These are phyloP conservation scores for Petrea volubilis DNA, from an alignment of 257 asterid genomes.

Conservation along the genomic window DNA sequence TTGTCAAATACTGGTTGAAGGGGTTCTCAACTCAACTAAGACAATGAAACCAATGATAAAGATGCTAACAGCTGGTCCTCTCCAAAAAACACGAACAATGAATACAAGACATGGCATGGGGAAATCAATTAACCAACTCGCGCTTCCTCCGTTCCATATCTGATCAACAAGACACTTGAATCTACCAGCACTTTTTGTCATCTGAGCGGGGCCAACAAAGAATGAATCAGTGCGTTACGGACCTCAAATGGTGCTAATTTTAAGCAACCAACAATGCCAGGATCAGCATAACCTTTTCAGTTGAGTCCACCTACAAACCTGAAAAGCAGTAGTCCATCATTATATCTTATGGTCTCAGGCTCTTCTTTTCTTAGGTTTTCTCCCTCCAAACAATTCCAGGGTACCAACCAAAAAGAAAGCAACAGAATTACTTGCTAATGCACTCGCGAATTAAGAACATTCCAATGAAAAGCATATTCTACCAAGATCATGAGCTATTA, in stretches of 20 bases:
- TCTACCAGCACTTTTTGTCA: slow-evolving; percentile 19
- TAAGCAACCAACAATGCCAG: slow-evolving; percentile 25
- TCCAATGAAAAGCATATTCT: neutral
- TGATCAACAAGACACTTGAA: slow-evolving; percentile 2
- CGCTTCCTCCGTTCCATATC: neutral
- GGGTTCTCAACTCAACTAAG: slow-evolving; percentile 15
- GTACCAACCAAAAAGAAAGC: neutral
- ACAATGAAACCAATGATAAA: slow-evolving; percentile 11
- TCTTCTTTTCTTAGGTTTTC: neutral
- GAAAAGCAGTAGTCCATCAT: slow-evolving; percentile 18
- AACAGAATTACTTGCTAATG: neutral
- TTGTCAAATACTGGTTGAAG: slow-evolving; percentile 5
- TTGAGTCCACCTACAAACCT: slow-evolving; percentile 36
- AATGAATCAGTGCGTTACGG: slow-evolving; percentile 22
- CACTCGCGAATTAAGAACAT: neutral
- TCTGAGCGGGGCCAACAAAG: slow-evolving; percentile 17
- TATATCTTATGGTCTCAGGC: neutral
- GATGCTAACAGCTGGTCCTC: slow-evolving; percentile 10
- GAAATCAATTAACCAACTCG: slow-evolving; percentile 18
- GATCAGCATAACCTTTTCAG: slow-evolving; percentile 23
- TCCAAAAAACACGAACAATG: slow-evolving; percentile 9
- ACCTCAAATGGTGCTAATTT: slow-evolving; percentile 29
- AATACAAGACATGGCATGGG: slow-evolving; percentile 26
- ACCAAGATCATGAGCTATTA: neutral
- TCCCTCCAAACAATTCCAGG: neutral